Percentiles rank a stretch among this genome's conserved stretches.
Conservation (phyloP, 1,139 yeast genomes). For the Hemisphaericaspora subhashii region DNA sequence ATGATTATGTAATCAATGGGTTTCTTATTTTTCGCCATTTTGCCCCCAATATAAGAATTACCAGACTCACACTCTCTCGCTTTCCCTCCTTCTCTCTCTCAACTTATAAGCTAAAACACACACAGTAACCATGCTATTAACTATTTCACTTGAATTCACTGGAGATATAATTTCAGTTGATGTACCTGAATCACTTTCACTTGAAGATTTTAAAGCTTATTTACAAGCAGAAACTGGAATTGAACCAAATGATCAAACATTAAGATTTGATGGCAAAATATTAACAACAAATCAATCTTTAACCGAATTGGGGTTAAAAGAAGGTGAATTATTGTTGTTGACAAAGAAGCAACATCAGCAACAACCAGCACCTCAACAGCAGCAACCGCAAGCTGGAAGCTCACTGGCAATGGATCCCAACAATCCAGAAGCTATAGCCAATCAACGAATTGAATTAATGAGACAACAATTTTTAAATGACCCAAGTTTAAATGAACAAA, state of each 20-base stretch:
- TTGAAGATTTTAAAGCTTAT: conserved; percentile 73
- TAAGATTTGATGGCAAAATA: conserved; percentile 46
- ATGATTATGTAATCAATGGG: no score
- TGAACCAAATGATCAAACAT: conserved; percentile 44
- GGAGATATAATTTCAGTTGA: conserved; percentile 47
- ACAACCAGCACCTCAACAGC: conserved; percentile 20
- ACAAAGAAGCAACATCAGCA: conserved; percentile 15
- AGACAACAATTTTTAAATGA: conserved; percentile 49
- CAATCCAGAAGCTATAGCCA: conserved; percentile 17
- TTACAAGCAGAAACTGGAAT: conserved; percentile 72
- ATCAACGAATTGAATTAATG: conserved; percentile 48
- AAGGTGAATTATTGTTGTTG: conserved; percentile 58
- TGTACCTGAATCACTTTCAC: conserved; percentile 60
- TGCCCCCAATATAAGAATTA: no score
- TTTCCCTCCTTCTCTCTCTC: background rate
- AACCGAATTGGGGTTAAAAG: conserved; percentile 45
- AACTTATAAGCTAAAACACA: background rate
- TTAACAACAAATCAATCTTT: conserved; percentile 42
- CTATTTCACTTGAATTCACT: conserved; percentile 32
- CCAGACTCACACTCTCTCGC: no score
- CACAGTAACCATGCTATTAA: conserved; percentile 31
- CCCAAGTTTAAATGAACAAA: conserved; percentile 36
- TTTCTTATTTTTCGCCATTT: no score
- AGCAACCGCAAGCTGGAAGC: conserved; percentile 12
- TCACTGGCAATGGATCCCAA: conserved; percentile 6